A percentile compares a stretch with the other conserved stretches of the same genome.
Evolutionary conservation across 148 eudicot genomes (phyloP).

Genomic region (Linanthus parryae): DNA sequence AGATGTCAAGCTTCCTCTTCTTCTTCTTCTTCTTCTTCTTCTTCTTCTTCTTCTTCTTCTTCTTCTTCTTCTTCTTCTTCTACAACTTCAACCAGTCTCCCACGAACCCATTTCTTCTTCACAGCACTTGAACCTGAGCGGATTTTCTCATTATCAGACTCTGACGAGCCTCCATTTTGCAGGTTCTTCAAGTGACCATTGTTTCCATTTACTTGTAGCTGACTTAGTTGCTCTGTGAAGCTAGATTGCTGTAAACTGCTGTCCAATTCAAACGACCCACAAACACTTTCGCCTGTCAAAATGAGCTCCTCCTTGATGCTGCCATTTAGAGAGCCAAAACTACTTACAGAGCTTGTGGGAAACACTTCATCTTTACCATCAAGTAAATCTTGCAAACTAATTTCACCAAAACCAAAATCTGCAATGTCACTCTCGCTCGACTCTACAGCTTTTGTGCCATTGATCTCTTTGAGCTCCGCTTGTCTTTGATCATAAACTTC

Average conservation of each 20-base stretch:
- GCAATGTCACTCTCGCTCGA: slow-evolving; percentile 7
- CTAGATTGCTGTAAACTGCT: slow-evolving; percentile 8
- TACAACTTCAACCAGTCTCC: slow-evolving; percentile 70
- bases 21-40: too few relatives aligned
- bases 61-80: slow-evolving; percentile 26
- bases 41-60: too few relatives aligned
- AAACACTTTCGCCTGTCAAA: slow-evolving; percentile 2
- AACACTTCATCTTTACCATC: slow-evolving; percentile 5
- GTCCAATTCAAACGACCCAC: slow-evolving; percentile 8
- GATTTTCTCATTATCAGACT: slow-evolving; percentile 14
- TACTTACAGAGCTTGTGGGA: slow-evolving; percentile 7
- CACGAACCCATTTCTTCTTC: slow-evolving; percentile 79
- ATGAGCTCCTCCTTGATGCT: slow-evolving; percentile 4
- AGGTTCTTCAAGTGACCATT: slow-evolving; percentile 12
- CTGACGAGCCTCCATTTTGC: slow-evolving; percentile 16
- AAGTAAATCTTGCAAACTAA: slow-evolving; percentile 11
- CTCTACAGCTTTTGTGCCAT: slow-evolving; percentile 26
- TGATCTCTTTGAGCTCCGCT: slow-evolving; percentile 15
- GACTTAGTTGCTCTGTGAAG: slow-evolving; percentile 14
- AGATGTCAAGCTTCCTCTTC: too few relatives aligned
- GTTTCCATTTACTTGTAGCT: slow-evolving; percentile 25
- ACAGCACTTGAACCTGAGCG: slow-evolving; percentile 9
- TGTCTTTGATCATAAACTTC: slow-evolving; percentile 2
- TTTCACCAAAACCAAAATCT: slow-evolving; percentile 19
- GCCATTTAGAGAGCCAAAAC: slow-evolving; percentile 8